Evolutionary conservation across 768 basidiomycete species (phyloP).

Genomic region (Podaxis mareebaensis): DNA sequence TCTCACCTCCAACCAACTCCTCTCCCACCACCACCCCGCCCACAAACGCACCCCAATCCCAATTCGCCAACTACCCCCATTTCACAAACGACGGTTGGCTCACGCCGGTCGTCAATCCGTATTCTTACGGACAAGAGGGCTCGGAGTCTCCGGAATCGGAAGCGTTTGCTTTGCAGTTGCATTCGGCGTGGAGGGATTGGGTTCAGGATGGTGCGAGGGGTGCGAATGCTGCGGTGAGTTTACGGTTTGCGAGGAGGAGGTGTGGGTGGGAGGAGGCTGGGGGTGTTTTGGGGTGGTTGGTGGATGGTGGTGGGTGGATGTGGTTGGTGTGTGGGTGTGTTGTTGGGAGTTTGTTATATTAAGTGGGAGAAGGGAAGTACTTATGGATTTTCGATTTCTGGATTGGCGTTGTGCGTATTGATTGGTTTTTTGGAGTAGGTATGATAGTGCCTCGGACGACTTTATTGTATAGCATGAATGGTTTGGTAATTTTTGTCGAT

Average conservation of each 20-base stretch:
- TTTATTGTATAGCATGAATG: not conserved
- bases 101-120: slow-evolving; percentile 74
- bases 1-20: slow-evolving; percentile 18
- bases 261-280: not conserved
- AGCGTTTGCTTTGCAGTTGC: slow-evolving; percentile 76
- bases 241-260: not conserved
- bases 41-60: not conserved
- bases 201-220: slow-evolving; percentile 53
- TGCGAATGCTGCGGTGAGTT: slow-evolving; percentile 4
- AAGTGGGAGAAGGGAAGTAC: not conserved
- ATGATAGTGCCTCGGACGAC: not conserved
- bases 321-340: not conserved
- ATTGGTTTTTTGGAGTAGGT: not conserved
- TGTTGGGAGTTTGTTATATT: not conserved
- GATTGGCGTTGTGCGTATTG: not conserved
- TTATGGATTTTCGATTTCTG: not conserved
- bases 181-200: slow-evolving; percentile 81
- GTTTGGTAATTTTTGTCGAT: not conserved
- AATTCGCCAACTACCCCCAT: slow-evolving; percentile 35
- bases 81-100: slow-evolving; percentile 67
- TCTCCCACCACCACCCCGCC: not conserved
- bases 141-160: slow-evolving; percentile 70
- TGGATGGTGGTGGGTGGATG: not conserved
- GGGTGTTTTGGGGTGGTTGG: not conserved
- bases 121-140: slow-evolving; percentile 49